Evolutionary conservation across 202 grass and related monocot genomes (phyloP).

Genomic region (Elaeis oleifera): DNA sequence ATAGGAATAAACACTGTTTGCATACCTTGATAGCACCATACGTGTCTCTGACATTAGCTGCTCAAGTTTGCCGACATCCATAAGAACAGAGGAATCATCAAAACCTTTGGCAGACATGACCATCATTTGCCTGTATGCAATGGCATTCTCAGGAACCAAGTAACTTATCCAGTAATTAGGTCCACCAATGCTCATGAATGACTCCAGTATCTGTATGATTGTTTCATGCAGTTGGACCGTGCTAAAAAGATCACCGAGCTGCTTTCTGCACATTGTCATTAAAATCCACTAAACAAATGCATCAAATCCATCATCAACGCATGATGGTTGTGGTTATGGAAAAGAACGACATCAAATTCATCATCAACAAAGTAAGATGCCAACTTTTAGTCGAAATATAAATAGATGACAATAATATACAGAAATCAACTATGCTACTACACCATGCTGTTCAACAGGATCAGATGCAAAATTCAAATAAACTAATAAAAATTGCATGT

Average conservation of each 20-base stretch:
- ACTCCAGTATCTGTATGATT: constrained; percentile 60
- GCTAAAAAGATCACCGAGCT: constrained; percentile 66
- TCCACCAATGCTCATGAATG: constrained; percentile 51
- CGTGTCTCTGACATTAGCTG: constrained; percentile 85
- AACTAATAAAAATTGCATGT: too few species aligned
- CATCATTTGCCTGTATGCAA: constrained; percentile 57
- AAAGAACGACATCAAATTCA: too few species aligned
- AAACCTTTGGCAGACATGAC: constrained; percentile 50
- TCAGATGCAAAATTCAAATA: too few species aligned
- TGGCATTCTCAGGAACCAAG: constrained; percentile 68
- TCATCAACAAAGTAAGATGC: too few species aligned
- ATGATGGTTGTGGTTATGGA: too few species aligned
- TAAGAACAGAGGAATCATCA: constrained; percentile 59
- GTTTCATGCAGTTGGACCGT: constrained; percentile 63
- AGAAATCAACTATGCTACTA: too few species aligned
- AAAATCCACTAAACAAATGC: constrained; percentile 1
- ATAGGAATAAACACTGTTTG: neutral
- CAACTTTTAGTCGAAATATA: too few species aligned
- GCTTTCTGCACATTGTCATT: constrained; percentile 54
- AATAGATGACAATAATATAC: too few species aligned
- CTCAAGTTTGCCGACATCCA: constrained; percentile 79
- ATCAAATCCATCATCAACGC: too few species aligned
- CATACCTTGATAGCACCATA: constrained; percentile 79
- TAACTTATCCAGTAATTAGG: constrained; percentile 77
- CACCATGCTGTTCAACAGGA: too few species aligned